These are phyloP conservation scores for Pichia heedii DNA, from an alignment of 805 yeast species.

Conservation along the genomic window DNA sequence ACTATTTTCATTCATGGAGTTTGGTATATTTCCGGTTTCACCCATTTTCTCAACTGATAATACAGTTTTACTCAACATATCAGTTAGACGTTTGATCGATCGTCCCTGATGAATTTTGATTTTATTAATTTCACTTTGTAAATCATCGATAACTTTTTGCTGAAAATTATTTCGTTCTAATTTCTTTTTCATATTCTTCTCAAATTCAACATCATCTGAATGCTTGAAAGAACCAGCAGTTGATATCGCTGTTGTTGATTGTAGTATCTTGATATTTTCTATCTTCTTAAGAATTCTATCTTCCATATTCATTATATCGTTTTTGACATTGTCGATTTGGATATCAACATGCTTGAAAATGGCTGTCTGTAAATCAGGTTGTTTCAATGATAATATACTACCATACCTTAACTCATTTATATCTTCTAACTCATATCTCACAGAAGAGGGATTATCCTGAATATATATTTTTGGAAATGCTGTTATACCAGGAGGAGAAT, in stretches of 20 bases:
- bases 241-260: conserved; percentile 1
- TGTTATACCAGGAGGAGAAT: conserved; percentile 44
- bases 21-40: conserved; percentile 14
- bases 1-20: conserved; percentile 12
- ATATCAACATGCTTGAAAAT: conserved; percentile 21
- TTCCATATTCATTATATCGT: conserved; percentile 23
- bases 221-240: not conserved
- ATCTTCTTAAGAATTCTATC: conserved; percentile 19
- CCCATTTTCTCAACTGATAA: conserved; percentile 45
- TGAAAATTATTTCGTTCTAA: conserved; percentile 8
- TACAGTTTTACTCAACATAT: conserved; percentile 35
- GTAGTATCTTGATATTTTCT: conserved; percentile 8
- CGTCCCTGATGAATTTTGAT: conserved; percentile 47
- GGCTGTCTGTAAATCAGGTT: conserved; percentile 27
- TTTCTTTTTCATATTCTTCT: conserved; percentile 9
- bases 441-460: conserved; percentile 46
- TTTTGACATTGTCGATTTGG: conserved; percentile 20
- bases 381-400: conserved; percentile 49
- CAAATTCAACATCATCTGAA: conserved; percentile 6
- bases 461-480: conserved; percentile 71
- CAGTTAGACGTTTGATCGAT: conserved; percentile 25
- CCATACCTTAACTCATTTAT: conserved; percentile 54
- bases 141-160: conserved; percentile 29
- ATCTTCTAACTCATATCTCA: conserved; percentile 79
- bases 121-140: conserved; percentile 52